These are phyloP conservation scores for Luffa acutangula DNA, from an alignment of 306 rosid genomes.

Conservation along the genomic window DNA sequence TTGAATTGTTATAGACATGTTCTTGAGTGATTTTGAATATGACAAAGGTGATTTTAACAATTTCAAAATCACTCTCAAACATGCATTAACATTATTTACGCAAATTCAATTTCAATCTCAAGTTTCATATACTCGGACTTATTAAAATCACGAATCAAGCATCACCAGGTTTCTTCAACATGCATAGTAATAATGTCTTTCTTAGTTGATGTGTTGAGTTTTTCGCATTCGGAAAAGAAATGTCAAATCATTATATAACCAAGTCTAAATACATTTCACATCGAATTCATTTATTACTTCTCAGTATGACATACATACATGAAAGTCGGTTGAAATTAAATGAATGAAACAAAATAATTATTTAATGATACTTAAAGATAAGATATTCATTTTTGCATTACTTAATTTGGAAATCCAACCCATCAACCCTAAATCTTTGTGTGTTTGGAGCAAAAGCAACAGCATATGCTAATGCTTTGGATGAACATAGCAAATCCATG, in stretches of 20 bases:
- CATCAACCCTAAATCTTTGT: not conserved
- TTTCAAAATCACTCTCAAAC: too few species aligned
- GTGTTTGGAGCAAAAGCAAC: conserved; percentile 24
- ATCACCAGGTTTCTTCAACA: too few species aligned
- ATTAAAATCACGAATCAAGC: not conserved
- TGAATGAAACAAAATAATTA: not conserved
- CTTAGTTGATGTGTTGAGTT: not conserved
- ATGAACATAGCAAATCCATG: conserved; percentile 62
- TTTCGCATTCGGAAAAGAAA: not conserved
- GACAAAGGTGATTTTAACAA: too few species aligned
- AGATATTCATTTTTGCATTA: not conserved
- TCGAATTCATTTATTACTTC: not conserved
- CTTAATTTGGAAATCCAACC: not conserved
- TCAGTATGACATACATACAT: not conserved
- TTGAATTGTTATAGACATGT: too few species aligned
- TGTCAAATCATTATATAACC: not conserved
- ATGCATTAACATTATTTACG: too few species aligned
- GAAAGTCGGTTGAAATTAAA: not conserved
- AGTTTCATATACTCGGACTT: not conserved
- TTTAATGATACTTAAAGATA: not conserved
- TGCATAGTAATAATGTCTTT: not conserved
- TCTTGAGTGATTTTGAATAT: too few species aligned
- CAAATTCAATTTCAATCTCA: too few species aligned
- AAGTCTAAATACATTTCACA: not conserved
- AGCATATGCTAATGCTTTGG: conserved; percentile 35